A percentile compares a stretch with the other conserved stretches of the same genome.
Conservation (phyloP, 345 rosid genomes). For the Fremontodendron californicum region DNA sequence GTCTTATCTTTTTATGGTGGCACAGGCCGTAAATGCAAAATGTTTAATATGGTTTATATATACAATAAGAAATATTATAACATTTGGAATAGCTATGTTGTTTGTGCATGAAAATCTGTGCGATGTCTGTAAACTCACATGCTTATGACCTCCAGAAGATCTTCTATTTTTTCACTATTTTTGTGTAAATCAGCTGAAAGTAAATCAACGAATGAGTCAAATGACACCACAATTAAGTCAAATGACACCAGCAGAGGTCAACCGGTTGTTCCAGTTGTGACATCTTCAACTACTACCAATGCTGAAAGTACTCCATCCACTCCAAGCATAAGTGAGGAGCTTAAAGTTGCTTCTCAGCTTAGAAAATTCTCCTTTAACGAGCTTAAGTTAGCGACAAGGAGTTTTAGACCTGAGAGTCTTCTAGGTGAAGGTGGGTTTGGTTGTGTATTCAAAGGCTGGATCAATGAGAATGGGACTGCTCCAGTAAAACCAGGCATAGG, state of each 20-base stretch:
- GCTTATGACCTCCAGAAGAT: not conserved
- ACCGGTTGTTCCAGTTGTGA: constrained; percentile 27
- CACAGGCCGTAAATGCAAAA: not conserved
- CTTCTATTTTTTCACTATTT: not conserved
- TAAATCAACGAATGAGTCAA: constrained; percentile 21
- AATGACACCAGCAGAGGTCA: constrained; percentile 33
- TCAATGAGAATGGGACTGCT: constrained; percentile 34
- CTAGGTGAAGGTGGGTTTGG: constrained; percentile 54
- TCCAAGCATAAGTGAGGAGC: constrained; percentile 29
- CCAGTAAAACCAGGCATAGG: constrained; percentile 41
- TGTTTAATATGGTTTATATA: not conserved
- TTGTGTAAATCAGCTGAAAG: constrained; percentile 22
- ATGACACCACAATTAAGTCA: not conserved
- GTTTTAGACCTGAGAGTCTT: constrained; percentile 36
- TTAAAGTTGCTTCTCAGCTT: constrained; percentile 35
- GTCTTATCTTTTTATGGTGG: not conserved
- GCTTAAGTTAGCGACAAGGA: constrained; percentile 35
- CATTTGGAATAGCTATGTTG: not conserved
- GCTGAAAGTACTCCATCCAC: constrained; percentile 33
- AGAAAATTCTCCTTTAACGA: constrained; percentile 36
- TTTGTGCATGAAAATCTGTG: not conserved
- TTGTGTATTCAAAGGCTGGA: constrained; percentile 52
- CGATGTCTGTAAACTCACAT: not conserved
- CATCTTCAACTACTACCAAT: constrained; percentile 34
- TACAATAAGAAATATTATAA: not conserved